These are phyloP conservation scores for Ophiostoma sp. DNA, from an alignment of 2,329 filamentous ascomycete species.

Conservation along the genomic window DNA sequence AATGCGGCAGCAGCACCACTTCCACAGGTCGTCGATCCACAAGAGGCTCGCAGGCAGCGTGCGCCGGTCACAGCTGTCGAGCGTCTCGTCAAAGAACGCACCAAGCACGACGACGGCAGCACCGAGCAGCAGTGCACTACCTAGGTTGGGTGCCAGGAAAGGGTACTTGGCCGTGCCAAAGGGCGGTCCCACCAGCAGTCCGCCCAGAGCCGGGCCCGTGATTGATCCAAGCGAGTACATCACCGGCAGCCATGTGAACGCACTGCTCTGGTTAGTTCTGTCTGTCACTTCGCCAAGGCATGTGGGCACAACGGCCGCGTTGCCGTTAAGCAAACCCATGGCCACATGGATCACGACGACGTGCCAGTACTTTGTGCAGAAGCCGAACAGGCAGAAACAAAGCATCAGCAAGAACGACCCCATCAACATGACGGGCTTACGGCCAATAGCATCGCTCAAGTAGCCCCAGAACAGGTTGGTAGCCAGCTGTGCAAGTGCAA, in stretches of 20 bases:
- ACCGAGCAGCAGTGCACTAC: conserved; percentile 66
- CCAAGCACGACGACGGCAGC: conserved; percentile 67
- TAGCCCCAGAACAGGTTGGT: conserved; percentile 93
- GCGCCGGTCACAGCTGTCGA: conserved; percentile 46
- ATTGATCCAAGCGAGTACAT: conserved; percentile 95
- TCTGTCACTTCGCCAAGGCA: conserved; percentile 94
- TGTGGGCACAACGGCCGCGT: conserved; percentile 88
- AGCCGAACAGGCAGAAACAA: conserved; percentile 82
- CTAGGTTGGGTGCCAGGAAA: conserved; percentile 77
- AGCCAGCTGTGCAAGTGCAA: conserved; percentile 84
- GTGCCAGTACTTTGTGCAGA: conserved; percentile 77
- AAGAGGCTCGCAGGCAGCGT: conserved; percentile 27
- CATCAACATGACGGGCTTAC: conserved; percentile 75
- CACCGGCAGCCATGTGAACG: conserved; percentile 90
- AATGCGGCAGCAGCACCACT: conserved; percentile 29
- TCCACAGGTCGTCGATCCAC: conserved; percentile 33
- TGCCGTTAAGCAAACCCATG: conserved; percentile 93
- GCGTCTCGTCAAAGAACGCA: conserved; percentile 82
- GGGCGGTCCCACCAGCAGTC: conserved; percentile 65
- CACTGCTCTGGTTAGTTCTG: conserved; percentile 85
- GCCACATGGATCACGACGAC: conserved; percentile 77
- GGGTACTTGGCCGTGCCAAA: conserved; percentile 59
- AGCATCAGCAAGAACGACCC: conserved; percentile 77
- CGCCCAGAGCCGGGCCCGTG: conserved; percentile 86
- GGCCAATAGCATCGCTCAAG: conserved; percentile 69